Evolutionary conservation across 306 rosid species (phyloP).

Genomic region (Prosopis cineraria): DNA sequence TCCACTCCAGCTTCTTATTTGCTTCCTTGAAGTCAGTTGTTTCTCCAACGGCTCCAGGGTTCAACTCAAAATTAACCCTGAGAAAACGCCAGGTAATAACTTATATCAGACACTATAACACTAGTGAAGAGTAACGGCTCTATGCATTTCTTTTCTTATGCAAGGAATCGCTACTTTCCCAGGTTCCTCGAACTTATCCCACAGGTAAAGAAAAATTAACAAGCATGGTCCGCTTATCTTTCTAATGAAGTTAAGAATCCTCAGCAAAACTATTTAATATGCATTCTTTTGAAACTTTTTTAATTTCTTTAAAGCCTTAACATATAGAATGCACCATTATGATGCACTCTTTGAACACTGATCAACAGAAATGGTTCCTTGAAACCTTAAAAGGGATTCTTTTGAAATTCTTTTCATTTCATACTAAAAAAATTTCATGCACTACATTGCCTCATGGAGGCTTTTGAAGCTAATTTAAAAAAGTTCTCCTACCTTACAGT

Average conservation of each 20-base stretch:
- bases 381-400: neutral
- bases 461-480: neutral
- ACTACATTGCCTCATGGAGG: neutral
- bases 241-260: neutral
- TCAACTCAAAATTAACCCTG: slow-evolving; percentile 86
- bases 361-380: slow-evolving; percentile 8
- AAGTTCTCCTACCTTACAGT: neutral
- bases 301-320: neutral
- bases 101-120: slow-evolving; percentile 23
- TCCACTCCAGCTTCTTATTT: slow-evolving; percentile 82
- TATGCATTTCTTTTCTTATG: neutral
- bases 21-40: slow-evolving; percentile 77
- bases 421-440: neutral
- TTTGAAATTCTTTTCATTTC: neutral
- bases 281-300: neutral
- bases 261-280: neutral
- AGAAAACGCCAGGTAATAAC: slow-evolving; percentile 37
- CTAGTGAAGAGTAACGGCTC: neutral
- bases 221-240: slow-evolving; percentile 23
- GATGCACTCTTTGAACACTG: slow-evolving; percentile 2
- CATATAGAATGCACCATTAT: slow-evolving; percentile 1
- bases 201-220: neutral
- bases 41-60: slow-evolving; percentile 78
- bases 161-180: neutral
- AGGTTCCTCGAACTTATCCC: neutral